These are phyloP conservation scores for Gentiana straminea DNA, from an alignment of 257 asterid species.

Conservation along the genomic window DNA sequence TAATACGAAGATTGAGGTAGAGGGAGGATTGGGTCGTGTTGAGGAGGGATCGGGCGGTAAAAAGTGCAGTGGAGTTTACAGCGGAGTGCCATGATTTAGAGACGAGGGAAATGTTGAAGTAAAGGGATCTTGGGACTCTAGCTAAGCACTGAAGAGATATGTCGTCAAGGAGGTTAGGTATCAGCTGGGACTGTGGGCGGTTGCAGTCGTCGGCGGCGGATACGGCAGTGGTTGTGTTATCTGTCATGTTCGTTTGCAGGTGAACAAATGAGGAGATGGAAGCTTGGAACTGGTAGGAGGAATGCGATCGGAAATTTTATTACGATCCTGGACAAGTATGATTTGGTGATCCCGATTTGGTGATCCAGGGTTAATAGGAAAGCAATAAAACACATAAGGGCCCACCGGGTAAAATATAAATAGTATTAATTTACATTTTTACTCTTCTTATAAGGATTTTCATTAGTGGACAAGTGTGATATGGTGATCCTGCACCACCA, in stretches of 20 bases:
- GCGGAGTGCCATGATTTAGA: slow-evolving; percentile 67
- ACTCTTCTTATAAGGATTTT: too few relatives aligned
- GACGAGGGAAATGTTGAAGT: slow-evolving; percentile 55
- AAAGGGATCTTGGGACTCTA: slow-evolving; percentile 46
- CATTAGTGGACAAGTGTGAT: too few relatives aligned
- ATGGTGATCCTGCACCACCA: too few relatives aligned
- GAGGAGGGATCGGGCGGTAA: slow-evolving; percentile 51
- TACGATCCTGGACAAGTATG: too few relatives aligned
- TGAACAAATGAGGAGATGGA: too few relatives aligned
- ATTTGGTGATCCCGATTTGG: too few relatives aligned
- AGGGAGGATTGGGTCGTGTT: slow-evolving; percentile 43
- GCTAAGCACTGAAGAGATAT: slow-evolving; percentile 65
- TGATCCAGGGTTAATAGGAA: too few relatives aligned
- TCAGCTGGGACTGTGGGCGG: slow-evolving; percentile 14
- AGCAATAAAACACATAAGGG: too few relatives aligned
- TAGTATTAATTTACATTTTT: too few relatives aligned
- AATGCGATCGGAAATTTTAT: too few relatives aligned
- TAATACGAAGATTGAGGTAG: slow-evolving; percentile 45
- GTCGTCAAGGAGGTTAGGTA: slow-evolving; percentile 73
- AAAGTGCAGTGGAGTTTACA: slow-evolving; percentile 40
- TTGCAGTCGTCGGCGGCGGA: slow-evolving; percentile 6
- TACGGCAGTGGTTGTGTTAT: slow-evolving; percentile 7
- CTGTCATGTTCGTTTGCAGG: not conserved
- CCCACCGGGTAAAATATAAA: too few relatives aligned
- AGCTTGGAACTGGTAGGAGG: too few relatives aligned